Conservation (phyloP, 768 basidiomycete species). For the Tricholoma furcatifolium region DNA sequence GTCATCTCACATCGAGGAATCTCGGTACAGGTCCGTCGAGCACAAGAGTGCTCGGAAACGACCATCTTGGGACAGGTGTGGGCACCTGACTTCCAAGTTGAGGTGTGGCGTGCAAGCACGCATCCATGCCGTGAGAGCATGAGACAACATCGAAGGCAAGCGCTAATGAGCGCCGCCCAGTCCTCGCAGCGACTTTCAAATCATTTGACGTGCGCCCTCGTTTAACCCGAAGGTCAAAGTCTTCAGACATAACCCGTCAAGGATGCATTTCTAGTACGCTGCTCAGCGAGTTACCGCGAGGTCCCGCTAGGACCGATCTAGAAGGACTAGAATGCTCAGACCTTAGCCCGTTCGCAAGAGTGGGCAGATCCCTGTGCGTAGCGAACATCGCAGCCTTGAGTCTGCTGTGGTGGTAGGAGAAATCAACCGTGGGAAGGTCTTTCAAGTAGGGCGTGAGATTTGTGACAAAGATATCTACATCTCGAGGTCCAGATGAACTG, state of each 20-base stretch:
- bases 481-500: no score
- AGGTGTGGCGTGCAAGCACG: background rate
- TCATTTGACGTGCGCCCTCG: conserved; percentile 5
- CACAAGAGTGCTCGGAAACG: no score
- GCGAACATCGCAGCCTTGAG: conserved; percentile 48
- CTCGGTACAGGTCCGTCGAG: no score
- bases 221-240: conserved; percentile 16
- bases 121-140: conserved; percentile 1
- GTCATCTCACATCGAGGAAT: no score
- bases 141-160: background rate
- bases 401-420: conserved; percentile 24
- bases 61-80: background rate
- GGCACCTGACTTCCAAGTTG: background rate
- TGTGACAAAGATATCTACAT: no score
- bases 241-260: conserved; percentile 8
- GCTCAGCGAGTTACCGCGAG: conserved; percentile 21
- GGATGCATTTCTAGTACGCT: conserved; percentile 30
- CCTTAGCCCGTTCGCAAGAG: conserved; percentile 37
- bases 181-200: conserved; percentile 30
- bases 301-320: conserved; percentile 30
- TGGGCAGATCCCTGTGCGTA: conserved; percentile 42
- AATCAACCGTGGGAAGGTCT: background rate
- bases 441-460: no score
- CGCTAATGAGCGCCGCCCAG: conserved; percentile 12
- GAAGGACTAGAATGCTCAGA: conserved; percentile 32